Percentiles rank a stretch among this genome's conserved stretches.
Conservation (phyloP, 108 stramenopile species). For the Cyclotella sp. region DNA sequence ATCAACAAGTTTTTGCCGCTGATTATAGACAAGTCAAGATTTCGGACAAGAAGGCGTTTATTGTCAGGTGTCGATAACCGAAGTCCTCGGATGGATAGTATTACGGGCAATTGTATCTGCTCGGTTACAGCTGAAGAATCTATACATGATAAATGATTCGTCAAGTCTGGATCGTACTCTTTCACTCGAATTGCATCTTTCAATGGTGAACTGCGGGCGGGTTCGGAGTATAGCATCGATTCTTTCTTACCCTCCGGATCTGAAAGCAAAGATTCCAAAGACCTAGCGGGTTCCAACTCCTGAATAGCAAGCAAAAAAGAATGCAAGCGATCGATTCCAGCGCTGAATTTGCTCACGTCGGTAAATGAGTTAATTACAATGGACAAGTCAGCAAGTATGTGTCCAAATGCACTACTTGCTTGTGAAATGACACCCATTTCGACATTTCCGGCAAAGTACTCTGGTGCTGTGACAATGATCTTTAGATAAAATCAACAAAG, state of each 20-base stretch:
- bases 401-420: constrained; percentile 74
- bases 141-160: background rate
- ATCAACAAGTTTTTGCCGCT: constrained; percentile 70
- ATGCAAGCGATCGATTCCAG: constrained; percentile 67
- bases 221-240: background rate
- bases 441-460: constrained; percentile 73
- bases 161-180: constrained; percentile 37
- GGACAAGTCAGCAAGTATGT: constrained; percentile 86
- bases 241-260: constrained; percentile 3
- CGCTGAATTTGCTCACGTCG: constrained; percentile 62
- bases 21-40: constrained; percentile 54
- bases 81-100: constrained; percentile 54
- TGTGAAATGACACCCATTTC: constrained; percentile 63
- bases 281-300: constrained; percentile 37
- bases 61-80: constrained; percentile 65
- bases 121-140: background rate
- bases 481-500: background rate
- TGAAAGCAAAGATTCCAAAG: constrained; percentile 29
- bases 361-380: constrained; percentile 78
- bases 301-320: constrained; percentile 63
- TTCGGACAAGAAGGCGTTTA: constrained; percentile 51
- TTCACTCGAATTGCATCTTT: constrained; percentile 30
- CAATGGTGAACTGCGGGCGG: background rate
- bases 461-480: constrained; percentile 70
- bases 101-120: constrained; percentile 18